Percentiles rank a stretch among this genome's conserved stretches.
These are phyloP conservation scores for Suillus subluteus DNA, from an alignment of 768 basidiomycete species.

Conservation along the genomic window DNA sequence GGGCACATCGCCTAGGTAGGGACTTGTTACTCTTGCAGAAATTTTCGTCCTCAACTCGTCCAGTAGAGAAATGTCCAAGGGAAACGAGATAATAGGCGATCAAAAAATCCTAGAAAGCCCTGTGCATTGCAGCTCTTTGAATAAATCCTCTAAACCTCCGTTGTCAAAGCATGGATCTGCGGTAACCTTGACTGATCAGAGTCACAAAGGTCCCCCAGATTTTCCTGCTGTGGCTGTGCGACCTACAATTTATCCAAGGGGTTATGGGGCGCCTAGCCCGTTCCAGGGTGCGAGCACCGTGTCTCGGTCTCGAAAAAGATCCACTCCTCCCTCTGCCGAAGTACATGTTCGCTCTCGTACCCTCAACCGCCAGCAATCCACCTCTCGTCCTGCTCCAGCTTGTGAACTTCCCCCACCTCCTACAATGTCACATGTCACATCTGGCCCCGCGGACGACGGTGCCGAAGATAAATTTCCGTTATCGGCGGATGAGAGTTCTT, in stretches of 20 bases:
- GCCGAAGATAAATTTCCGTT: conserved; percentile 16
- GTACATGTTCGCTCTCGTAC: conserved; percentile 31
- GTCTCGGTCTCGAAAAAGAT: conserved; percentile 22
- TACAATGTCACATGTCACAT: conserved; percentile 31
- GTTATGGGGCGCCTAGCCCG: conserved; percentile 48
- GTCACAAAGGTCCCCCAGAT: conserved; percentile 36
- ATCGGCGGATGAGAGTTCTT: conserved; percentile 18
- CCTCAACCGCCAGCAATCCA: conserved; percentile 47
- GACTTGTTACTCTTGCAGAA: neutral
- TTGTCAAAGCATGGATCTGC: conserved; percentile 35
- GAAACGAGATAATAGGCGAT: neutral
- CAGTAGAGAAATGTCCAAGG: neutral
- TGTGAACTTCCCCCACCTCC: conserved; percentile 50
- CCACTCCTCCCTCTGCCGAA: conserved; percentile 14
- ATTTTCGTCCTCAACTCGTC: neutral
- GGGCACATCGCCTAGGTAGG: conserved; percentile 12
- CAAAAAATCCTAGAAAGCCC: neutral
- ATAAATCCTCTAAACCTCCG: conserved; percentile 21
- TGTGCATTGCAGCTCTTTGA: conserved; percentile 25
- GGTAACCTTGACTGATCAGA: conserved; percentile 36
- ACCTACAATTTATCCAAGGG: conserved; percentile 50
- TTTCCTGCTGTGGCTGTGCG: conserved; percentile 32
- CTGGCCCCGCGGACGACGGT: conserved; percentile 3
- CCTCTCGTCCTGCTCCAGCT: conserved; percentile 39
- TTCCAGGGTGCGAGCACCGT: conserved; percentile 37